These are phyloP conservation scores for Rhizoclosmatium sp. DNA, from an alignment of 192 early-diverging fungal species.

Conservation along the genomic window DNA sequence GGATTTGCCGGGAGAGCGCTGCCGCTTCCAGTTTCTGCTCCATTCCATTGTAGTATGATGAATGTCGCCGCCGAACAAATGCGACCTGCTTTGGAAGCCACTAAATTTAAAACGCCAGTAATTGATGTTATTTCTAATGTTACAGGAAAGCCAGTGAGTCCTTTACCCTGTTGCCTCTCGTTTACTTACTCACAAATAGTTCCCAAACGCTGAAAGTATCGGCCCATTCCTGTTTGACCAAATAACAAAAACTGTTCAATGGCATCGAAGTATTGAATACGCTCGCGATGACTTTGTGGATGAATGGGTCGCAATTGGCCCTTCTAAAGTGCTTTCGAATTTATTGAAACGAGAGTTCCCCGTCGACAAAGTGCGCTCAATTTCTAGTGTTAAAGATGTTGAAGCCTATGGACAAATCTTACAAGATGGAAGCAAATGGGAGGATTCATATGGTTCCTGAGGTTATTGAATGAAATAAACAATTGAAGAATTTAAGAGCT, in stretches of 20 bases:
- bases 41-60: constrained; percentile 96
- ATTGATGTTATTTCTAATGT: constrained; percentile 94
- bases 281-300: constrained; percentile 80
- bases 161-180: not conserved
- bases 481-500: not conserved
- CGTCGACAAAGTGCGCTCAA: constrained; percentile 24
- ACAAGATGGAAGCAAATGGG: constrained; percentile 23
- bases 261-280: constrained; percentile 85
- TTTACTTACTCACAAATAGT: constrained; percentile 31
- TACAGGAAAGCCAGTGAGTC: constrained; percentile 79
- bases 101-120: constrained; percentile 74
- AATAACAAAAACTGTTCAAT: constrained; percentile 86
- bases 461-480: not conserved
- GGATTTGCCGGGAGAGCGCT: constrained; percentile 87
- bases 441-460: constrained; percentile 3
- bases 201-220: constrained; percentile 66
- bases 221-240: constrained; percentile 75
- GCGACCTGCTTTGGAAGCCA: constrained; percentile 70
- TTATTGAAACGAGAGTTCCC: constrained; percentile 88
- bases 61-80: constrained; percentile 81
- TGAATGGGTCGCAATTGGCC: constrained; percentile 88
- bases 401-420: constrained; percentile 11
- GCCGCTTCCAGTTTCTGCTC: constrained; percentile 92
- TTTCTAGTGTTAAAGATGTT: constrained; percentile 25
- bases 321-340: constrained; percentile 88